Conservation (phyloP, 2,329 filamentous ascomycete species). For the Dactylellina sp. region DNA sequence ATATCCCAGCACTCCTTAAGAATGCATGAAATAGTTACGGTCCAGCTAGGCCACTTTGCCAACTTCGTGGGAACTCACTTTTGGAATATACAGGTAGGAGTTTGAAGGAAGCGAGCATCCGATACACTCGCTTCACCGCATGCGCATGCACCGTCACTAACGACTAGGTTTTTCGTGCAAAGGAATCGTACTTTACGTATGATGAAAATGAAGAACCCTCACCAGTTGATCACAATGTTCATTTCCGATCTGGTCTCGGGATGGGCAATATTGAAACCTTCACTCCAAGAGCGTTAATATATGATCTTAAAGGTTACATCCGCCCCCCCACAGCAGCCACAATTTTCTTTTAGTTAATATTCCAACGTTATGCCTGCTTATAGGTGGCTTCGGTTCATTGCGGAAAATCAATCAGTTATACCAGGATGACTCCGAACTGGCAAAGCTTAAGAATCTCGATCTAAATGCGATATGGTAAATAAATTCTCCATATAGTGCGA, state of each 20-base stretch:
- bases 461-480: constrained; percentile 66
- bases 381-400: constrained; percentile 83
- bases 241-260: constrained; percentile 85
- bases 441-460: constrained; percentile 62
- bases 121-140: background rate
- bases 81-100: constrained; percentile 74
- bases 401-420: constrained; percentile 90
- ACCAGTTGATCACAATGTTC: constrained; percentile 82
- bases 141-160: no score
- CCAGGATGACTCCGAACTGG: constrained; percentile 67
- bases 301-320: constrained; percentile 81
- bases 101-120: constrained; percentile 14
- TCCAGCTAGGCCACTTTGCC: constrained; percentile 91
- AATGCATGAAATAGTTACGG: constrained; percentile 95
- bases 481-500: background rate
- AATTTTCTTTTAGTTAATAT: background rate
- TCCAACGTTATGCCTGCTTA: constrained; percentile 12
- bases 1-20: constrained; percentile 1
- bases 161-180: background rate
- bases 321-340: constrained; percentile 7
- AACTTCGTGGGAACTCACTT: constrained; percentile 97
- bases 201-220: constrained; percentile 73
- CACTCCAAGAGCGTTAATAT: constrained; percentile 89
- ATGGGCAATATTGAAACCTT: constrained; percentile 90
- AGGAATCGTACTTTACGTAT: constrained; percentile 99